Base-by-base conservation (phyloP, 306 rosid genomes). In the Trifolium pratense region DNA sequence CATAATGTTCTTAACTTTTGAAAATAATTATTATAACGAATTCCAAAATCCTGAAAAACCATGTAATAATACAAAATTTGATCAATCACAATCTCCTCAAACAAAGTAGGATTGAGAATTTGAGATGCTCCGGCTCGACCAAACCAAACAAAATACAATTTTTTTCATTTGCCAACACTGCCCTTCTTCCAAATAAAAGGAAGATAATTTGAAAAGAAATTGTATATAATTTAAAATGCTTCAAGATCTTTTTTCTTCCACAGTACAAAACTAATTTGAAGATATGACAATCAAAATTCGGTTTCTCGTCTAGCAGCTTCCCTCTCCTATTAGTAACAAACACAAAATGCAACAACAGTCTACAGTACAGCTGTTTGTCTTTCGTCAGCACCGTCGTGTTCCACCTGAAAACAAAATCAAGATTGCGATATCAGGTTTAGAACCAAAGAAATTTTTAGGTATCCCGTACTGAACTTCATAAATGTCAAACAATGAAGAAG, bases 341-440 rank as follows among this genome's bases (percentile, higher is more conserved):
- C 3, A 23, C 11, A 3, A 57, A 71, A 9, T 63, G 58, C 80
- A 70, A 31, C 78, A 81, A 87, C n/a, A 81, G 88, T 17, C 78
- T 82, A 87, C n/a, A 81, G 86, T 17, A 81, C 84, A 23, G 49
- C 48, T 85, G 78, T 86, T 76, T 82, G 88, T 65, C 90, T 84
- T 72, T 77, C 87, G 6, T 40, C 77, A 3, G 53, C 82, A 66
- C 78, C 88, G 57, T 89, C 98, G 13, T 62, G 77, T 82, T 80
- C 87, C 73, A 84, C 85, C 85, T 84, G 80, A 72, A 72, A 61
- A 67, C 64, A 9, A 68, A 72, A 72, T 18, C 65, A 43, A 29
- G n/a, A 67, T 46, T 46, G 63, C 18, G 66, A 69, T 40, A 17
- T 51, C 53, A 73, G n/a, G 51, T 40, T 9, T 58, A 15, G 56